phyloP scores from a whole-genome alignment of 306 rosid species.

The Cyclanthera cordifolia region DNA sequence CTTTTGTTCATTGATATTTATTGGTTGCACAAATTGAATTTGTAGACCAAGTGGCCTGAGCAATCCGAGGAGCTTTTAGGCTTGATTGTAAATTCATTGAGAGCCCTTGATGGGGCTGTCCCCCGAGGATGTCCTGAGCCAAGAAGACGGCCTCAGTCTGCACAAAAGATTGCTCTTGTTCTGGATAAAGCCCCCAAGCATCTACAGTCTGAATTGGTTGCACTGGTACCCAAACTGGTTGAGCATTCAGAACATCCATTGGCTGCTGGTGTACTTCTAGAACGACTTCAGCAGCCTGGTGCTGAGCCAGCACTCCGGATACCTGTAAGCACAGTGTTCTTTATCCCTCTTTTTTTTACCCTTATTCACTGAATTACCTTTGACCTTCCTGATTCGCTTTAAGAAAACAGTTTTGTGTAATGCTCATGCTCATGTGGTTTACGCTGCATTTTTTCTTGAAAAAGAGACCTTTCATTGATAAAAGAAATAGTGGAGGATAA shows the following conservation, averaged over 20 bases:
- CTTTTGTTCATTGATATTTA: slow-evolving; percentile 20
- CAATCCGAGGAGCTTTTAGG: slow-evolving; percentile 99
- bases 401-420: neutral
- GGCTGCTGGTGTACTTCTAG: slow-evolving; percentile 86
- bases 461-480: too few relatives aligned
- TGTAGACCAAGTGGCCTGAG: slow-evolving; percentile 95
- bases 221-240: slow-evolving; percentile 87
- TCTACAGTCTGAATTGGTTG: slow-evolving; percentile 79
- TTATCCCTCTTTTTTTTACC: slow-evolving; percentile 17
- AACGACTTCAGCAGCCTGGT: slow-evolving; percentile 80
- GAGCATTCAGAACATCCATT: slow-evolving; percentile 92
- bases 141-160: slow-evolving; percentile 90
- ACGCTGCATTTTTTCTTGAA: too few relatives aligned
- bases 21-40: slow-evolving; percentile 17
- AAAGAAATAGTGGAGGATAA: too few relatives aligned
- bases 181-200: slow-evolving; percentile 95
- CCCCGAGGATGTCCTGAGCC: slow-evolving; percentile 96
- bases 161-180: slow-evolving; percentile 84
- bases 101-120: slow-evolving; percentile 92
- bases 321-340: slow-evolving; percentile 54
- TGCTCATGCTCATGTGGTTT: neutral
- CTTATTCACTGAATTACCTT: slow-evolving; percentile 4
- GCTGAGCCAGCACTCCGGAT: slow-evolving; percentile 76
- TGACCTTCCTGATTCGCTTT: neutral
- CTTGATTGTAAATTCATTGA: slow-evolving; percentile 84